These are phyloP conservation scores for Aspergillus nidulans DNA, from an alignment of 495 filamentous ascomycete species.

Conservation along the genomic window DNA sequence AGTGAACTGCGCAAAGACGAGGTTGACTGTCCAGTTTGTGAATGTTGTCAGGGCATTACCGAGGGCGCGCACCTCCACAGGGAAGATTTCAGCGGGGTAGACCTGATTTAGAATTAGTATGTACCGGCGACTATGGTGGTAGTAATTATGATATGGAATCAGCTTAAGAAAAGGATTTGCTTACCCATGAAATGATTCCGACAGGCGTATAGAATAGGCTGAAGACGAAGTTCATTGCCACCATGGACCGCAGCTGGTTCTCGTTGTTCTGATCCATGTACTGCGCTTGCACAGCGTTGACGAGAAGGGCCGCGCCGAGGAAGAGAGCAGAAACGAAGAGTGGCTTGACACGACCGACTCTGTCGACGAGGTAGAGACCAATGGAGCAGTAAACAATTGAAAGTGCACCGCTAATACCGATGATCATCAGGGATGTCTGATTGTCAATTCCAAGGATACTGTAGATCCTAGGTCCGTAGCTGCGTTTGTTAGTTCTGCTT, in stretches of 20 bases:
- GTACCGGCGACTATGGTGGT: too few relatives aligned
- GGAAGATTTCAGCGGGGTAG: conserved; percentile 55
- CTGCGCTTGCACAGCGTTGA: conserved; percentile 14
- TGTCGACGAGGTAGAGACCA: conserved; percentile 13
- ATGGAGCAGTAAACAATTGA: conserved; percentile 31
- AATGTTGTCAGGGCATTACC: conserved; percentile 48
- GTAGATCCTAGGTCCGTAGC: conserved; percentile 54
- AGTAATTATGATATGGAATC: too few relatives aligned
- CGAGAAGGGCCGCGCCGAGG: conserved; percentile 8
- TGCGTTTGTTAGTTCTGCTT: conserved; percentile 8
- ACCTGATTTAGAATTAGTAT: conserved; percentile 16
- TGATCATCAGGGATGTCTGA: conserved; percentile 43
- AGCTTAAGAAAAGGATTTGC: too few relatives aligned
- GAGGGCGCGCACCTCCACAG: conserved; percentile 45
- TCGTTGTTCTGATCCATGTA: conserved; percentile 9
- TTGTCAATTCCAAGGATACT: conserved; percentile 44
- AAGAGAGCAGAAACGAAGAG: conserved; percentile 11
- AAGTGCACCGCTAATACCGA: conserved; percentile 42
- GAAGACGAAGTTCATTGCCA: conserved; percentile 20
- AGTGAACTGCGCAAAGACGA: conserved; percentile 49
- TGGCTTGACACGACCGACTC: conserved; percentile 16
- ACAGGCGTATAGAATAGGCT: conserved; percentile 19
- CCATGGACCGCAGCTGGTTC: conserved; percentile 15
- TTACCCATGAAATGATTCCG: conserved; percentile 47
- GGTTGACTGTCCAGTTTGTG: conserved; percentile 48